These are phyloP conservation scores for Rhizopogon vesiculosus DNA, from an alignment of 768 basidiomycete species.

Conservation along the genomic window DNA sequence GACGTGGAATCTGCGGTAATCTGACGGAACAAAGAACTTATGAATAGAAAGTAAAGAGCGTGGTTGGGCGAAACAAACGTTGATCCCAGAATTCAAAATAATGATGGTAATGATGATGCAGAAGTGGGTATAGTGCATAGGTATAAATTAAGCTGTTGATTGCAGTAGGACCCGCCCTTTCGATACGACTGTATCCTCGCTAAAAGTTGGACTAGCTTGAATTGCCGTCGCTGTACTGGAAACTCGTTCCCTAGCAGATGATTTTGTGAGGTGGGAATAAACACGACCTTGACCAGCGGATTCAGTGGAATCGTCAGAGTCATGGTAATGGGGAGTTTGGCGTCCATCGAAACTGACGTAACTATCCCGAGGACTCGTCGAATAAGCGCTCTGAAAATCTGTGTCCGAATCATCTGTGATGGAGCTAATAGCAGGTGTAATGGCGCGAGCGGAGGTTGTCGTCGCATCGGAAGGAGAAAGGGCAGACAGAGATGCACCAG, in stretches of 20 bases:
- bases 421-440: conserved; percentile 28
- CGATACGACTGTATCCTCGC: conserved; percentile 32
- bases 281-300: conserved; percentile 27
- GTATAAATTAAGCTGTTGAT: conserved; percentile 10
- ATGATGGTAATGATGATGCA: conserved; percentile 13
- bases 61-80: conserved; percentile 10
- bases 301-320: conserved; percentile 26
- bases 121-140: conserved; percentile 24
- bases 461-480: conserved; percentile 17
- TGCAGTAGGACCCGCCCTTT: conserved; percentile 20
- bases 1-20: conserved; percentile 18
- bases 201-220: conserved; percentile 29
- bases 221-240: conserved; percentile 52
- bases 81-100: conserved; percentile 15
- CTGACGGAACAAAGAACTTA: conserved; percentile 19
- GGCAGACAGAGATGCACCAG: conserved; percentile 24
- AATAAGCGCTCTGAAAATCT: conserved; percentile 86
- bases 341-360: conserved; percentile 43
- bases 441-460: conserved; percentile 30
- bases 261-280: conserved; percentile 28
- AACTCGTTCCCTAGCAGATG: conserved; percentile 46
- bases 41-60: conserved; percentile 15
- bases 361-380: conserved; percentile 66
- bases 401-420: conserved; percentile 75
- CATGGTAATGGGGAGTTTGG: conserved; percentile 14